Conservation (phyloP, 139 green algal genomes). For the Chlorella sp. region DNA sequence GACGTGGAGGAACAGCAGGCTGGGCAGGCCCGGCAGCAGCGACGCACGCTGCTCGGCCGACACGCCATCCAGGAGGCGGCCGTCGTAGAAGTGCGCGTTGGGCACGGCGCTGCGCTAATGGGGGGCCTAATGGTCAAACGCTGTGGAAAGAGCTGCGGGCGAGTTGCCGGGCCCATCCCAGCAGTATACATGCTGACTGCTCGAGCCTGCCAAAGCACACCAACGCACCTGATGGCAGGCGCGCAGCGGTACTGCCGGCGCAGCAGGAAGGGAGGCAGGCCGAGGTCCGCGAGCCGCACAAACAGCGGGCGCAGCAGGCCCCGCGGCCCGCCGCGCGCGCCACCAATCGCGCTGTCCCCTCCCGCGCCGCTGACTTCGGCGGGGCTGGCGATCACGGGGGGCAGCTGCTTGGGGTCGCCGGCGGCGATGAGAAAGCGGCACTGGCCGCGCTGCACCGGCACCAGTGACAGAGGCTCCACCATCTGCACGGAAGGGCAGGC, state of each 20-base stretch:
- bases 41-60: slow-evolving; percentile 42
- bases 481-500: too few species aligned
- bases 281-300: slow-evolving; percentile 68
- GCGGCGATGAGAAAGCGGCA: slow-evolving; percentile 75
- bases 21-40: slow-evolving; percentile 58
- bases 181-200: too few species aligned
- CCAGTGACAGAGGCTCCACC: slow-evolving; percentile 78
- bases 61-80: slow-evolving; percentile 67
- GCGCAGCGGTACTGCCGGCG: slow-evolving; percentile 83
- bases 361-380: slow-evolving; percentile 12
- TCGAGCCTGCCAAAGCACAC: too few species aligned
- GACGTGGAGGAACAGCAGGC: slow-evolving; percentile 58
- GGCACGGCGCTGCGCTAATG: too few species aligned
- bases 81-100: slow-evolving; percentile 81
- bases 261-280: slow-evolving; percentile 66
- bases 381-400: slow-evolving; percentile 73
- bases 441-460: slow-evolving; percentile 59
- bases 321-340: slow-evolving; percentile 11
- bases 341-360: neutral
- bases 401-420: slow-evolving; percentile 86
- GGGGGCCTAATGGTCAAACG: too few species aligned
- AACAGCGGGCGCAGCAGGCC: slow-evolving; percentile 79
- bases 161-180: too few species aligned
- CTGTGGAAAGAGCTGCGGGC: too few species aligned
- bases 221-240: too few species aligned